Evolutionary conservation across 306 rosid species (phyloP), one percentile per base, ranked within the genome.

Genomic region (Aeschynomene evenia): DNA sequence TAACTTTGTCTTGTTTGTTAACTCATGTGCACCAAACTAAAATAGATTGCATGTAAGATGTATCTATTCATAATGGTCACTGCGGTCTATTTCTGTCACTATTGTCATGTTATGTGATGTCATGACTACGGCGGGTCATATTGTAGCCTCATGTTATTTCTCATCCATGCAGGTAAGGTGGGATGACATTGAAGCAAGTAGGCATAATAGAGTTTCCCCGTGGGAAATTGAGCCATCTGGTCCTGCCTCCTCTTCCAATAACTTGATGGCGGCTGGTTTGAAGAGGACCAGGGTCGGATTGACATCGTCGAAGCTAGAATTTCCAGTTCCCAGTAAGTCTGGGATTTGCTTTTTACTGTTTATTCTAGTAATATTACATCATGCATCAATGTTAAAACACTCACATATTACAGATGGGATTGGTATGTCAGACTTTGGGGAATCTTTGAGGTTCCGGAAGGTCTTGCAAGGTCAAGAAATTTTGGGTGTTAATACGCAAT

Each of bases 391-490:
- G 52, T 49, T 78, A 79, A 26, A 11, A 40, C 22, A 29, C 20
- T 23, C 26, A 15, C 16, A 76, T 34, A 11, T 65, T 37, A 36
- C 89, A 95, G 99, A 80, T 80, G 97, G 96, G 63, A 86, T 86
- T 87, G 95, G 92, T 67, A 63, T 83, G 49, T 78, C 91, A 58
- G 99, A 89, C 97, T 91, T 95, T 77, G 96, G 92, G 92, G 99
- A 95, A 82, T 73, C 97, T 23, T 74, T 79, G 39, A 85, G 96
- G 78, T 95, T 95, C 93, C 99, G 79, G 83, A 89, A 91, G 99
- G 99, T 95, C 99, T 95, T 95, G 99, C 99, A 95, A 95, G 99
- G 99, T 95, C 99, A 95, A 95, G 99, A 95, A 95, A 89, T 95
- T 83, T 80, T 77, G 45, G 85, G 92, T 79, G 83, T 76, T 75